phyloP scores from a whole-genome alignment of 306 rosid genomes.

The Rosa lucieae region DNA sequence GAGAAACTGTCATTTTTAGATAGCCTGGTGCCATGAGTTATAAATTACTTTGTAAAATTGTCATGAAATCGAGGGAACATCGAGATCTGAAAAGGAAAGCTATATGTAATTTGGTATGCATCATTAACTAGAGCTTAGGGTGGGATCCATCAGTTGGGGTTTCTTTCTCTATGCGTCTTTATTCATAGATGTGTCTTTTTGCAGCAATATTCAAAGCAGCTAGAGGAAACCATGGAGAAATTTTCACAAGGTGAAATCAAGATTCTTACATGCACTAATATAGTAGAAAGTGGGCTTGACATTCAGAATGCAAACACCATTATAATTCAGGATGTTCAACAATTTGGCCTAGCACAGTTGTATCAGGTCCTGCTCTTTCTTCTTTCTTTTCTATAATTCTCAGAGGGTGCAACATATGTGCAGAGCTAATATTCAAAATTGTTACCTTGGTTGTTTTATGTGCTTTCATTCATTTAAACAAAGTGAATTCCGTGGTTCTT shows the following conservation, averaged over 20 bases:
- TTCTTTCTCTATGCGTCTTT: background rate
- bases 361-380: conserved; percentile 74
- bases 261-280: conserved; percentile 81
- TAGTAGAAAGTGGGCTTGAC: conserved; percentile 98
- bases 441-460: background rate
- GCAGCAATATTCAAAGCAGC: conserved; percentile 88
- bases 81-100: no score
- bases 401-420: background rate
- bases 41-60: no score
- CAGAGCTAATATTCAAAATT: background rate
- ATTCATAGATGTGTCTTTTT: conserved; percentile 22
- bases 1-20: background rate
- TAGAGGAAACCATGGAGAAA: conserved; percentile 92
- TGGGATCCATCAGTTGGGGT: background rate
- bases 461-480: conserved; percentile 6
- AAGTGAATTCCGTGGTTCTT: background rate
- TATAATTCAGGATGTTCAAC: conserved; percentile 95
- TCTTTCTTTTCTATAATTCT: conserved; percentile 10
- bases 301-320: conserved; percentile 99
- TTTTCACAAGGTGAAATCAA: conserved; percentile 79
- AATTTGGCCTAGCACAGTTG: conserved; percentile 92
- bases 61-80: no score
- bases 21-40: background rate
- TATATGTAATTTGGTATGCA: no score
- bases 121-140: no score